Evolutionary conservation across 2,329 filamentous ascomycete species (phyloP).

Genomic region (Sphaerostilbella broomeana): DNA sequence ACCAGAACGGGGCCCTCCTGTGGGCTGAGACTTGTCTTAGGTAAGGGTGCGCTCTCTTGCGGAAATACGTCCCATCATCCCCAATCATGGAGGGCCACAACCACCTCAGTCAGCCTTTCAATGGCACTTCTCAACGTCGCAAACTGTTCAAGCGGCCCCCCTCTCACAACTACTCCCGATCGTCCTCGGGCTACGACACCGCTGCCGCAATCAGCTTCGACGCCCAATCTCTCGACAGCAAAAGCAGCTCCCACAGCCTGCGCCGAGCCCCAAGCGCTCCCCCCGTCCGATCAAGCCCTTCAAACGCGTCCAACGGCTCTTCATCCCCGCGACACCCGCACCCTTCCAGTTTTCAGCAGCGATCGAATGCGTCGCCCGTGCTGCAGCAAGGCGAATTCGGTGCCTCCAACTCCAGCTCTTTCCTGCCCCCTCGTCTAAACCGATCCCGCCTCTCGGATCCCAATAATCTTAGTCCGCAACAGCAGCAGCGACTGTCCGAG

Average conservation of each 20-base stretch:
- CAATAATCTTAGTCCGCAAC: too few relatives aligned
- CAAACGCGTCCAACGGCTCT: conserved; percentile 42
- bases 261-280: conserved; percentile 56
- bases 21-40: conserved; percentile 20
- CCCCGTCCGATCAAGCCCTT: conserved; percentile 39
- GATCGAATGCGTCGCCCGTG: conserved; percentile 39
- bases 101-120: conserved; percentile 35
- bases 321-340: conserved; percentile 16
- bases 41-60: conserved; percentile 16
- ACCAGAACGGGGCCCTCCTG: conserved; percentile 10
- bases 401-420: conserved; percentile 21
- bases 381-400: conserved; percentile 37
- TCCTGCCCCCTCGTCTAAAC: conserved; percentile 21
- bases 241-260: conserved; percentile 58
- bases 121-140: conserved; percentile 49
- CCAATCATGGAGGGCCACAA: conserved; percentile 43
- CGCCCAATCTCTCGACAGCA: conserved; percentile 52
- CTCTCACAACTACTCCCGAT: conserved; percentile 39
- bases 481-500: conserved; percentile 15
- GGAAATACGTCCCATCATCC: not conserved
- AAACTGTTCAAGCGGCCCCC: conserved; percentile 58
- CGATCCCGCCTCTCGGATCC: conserved; percentile 23
- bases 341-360: conserved; percentile 15
- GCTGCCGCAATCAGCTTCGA: conserved; percentile 35
- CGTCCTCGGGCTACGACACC: conserved; percentile 46